Evolutionary conservation across 1,284 basidiomycete species (phyloP).

Genomic region (Boletus subluridellus): DNA sequence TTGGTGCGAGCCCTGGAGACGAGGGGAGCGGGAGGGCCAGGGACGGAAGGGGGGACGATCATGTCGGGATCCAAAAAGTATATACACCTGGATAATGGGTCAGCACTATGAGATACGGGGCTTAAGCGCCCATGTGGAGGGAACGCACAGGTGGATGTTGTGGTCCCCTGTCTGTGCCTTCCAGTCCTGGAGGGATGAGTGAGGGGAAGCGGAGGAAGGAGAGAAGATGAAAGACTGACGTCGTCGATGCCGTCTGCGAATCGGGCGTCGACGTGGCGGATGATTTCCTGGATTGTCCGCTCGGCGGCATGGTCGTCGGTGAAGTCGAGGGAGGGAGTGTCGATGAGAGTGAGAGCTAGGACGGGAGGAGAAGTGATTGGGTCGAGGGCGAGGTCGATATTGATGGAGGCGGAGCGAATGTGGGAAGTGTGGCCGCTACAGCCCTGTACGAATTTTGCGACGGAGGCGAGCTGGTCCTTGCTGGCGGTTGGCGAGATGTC

Average conservation of each 20-base stretch:
- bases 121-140: conserved; percentile 23
- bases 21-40: conserved; percentile 58
- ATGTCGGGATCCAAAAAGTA: conserved; percentile 77
- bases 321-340: conserved; percentile 74
- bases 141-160: conserved; percentile 74
- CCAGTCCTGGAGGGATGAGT: conserved; percentile 50
- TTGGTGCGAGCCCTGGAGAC: conserved; percentile 61
- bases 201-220: conserved; percentile 4
- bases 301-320: conserved; percentile 57
- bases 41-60: conserved; percentile 63
- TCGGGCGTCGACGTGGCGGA: conserved; percentile 62
- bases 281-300: conserved; percentile 56
- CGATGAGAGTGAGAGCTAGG: conserved; percentile 66
- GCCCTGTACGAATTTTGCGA: conserved; percentile 75
- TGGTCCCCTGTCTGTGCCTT: conserved; percentile 64
- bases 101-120: conserved; percentile 20
- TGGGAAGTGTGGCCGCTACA: conserved; percentile 63
- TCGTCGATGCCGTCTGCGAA: conserved; percentile 66
- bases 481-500: conserved; percentile 53
- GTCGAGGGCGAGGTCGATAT: conserved; percentile 57
- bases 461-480: conserved; percentile 66
- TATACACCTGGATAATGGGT: conserved; percentile 54
- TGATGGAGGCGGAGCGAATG: conserved; percentile 63
- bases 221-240: conserved; percentile 46
- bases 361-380: conserved; percentile 42